Percentiles rank a stretch among this genome's conserved stretches.
Conservation (phyloP, 129 eudicot genomes). For the Silybum marianum region DNA sequence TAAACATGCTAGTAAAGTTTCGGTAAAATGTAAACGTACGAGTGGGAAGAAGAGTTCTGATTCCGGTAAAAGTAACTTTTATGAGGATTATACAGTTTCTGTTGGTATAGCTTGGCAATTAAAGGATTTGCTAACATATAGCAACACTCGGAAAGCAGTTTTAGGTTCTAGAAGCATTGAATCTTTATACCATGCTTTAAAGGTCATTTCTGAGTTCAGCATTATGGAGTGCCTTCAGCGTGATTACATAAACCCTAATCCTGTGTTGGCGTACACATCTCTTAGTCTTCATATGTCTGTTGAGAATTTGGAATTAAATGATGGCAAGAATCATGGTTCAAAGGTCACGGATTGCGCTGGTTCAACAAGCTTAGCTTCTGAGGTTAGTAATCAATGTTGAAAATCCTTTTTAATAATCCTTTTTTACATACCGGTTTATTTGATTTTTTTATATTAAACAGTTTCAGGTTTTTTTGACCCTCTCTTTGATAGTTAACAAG, state of each 20-base stretch:
- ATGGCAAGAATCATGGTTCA: conserved; percentile 19
- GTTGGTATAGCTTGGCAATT: conserved; percentile 84
- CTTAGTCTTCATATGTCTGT: conserved; percentile 72
- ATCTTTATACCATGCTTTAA: conserved; percentile 49
- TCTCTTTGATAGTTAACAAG: too few relatives aligned
- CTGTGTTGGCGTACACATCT: conserved; percentile 61
- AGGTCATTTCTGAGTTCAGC: conserved; percentile 72
- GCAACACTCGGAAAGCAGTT: conserved; percentile 49
- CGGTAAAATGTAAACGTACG: conserved; percentile 35
- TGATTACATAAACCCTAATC: conserved; percentile 47
- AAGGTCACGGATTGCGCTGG: conserved; percentile 21
- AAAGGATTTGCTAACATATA: conserved; percentile 73
- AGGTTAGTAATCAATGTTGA: conserved; percentile 49
- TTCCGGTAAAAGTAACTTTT: conserved; percentile 31
- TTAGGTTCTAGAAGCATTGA: conserved; percentile 48
- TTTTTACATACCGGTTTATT: too few relatives aligned
- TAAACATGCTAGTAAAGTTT: conserved; percentile 37
- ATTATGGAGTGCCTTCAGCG: conserved; percentile 55
- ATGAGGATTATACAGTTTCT: conserved; percentile 61
- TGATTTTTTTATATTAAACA: too few relatives aligned
- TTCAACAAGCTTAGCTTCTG: conserved; percentile 34
- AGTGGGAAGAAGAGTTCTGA: conserved; percentile 38
- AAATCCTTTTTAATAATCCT: neutral
- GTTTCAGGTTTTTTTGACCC: too few relatives aligned
- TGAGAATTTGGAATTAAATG: conserved; percentile 36